Percentiles rank a stretch among this genome's conserved stretches.
Conservation (phyloP, 129 eudicot species). For the Chrysanthemum makinoi region DNA sequence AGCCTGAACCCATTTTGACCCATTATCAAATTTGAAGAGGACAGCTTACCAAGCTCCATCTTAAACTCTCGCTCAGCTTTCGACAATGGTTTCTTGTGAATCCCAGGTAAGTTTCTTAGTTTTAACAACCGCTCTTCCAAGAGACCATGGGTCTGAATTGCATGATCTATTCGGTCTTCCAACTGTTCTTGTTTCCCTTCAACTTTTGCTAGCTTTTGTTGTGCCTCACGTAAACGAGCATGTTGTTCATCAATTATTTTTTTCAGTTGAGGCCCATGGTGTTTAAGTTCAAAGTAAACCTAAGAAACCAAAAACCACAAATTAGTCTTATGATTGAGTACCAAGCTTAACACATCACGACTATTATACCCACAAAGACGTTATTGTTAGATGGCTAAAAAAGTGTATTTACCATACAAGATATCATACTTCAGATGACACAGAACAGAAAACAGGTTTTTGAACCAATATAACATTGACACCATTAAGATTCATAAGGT, state of each 20-base stretch:
- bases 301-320: constrained; percentile 26
- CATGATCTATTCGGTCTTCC: constrained; percentile 51
- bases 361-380: neutral
- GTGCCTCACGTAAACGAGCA: constrained; percentile 60
- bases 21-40: neutral
- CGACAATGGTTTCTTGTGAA: constrained; percentile 76
- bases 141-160: constrained; percentile 41
- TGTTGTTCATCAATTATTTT: constrained; percentile 64
- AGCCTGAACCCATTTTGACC: too few species aligned
- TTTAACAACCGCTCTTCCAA: constrained; percentile 64
- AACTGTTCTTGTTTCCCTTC: constrained; percentile 64
- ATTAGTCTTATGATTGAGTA: neutral
- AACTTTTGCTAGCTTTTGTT: constrained; percentile 60
- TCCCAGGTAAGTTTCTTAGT: constrained; percentile 63
- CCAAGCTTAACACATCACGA: constrained; percentile 5
- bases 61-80: constrained; percentile 93
- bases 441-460: constrained; percentile 3
- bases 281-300: constrained; percentile 94
- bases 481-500: neutral
- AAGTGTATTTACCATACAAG: constrained; percentile 14
- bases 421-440: constrained; percentile 1
- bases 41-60: constrained; percentile 70
- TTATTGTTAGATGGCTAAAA: neutral
- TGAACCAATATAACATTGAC: constrained; percentile 12
- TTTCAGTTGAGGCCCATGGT: constrained; percentile 85